phyloP scores from a whole-genome alignment of 2,329 filamentous ascomycete genomes.

The Colletotrichum magnum region DNA sequence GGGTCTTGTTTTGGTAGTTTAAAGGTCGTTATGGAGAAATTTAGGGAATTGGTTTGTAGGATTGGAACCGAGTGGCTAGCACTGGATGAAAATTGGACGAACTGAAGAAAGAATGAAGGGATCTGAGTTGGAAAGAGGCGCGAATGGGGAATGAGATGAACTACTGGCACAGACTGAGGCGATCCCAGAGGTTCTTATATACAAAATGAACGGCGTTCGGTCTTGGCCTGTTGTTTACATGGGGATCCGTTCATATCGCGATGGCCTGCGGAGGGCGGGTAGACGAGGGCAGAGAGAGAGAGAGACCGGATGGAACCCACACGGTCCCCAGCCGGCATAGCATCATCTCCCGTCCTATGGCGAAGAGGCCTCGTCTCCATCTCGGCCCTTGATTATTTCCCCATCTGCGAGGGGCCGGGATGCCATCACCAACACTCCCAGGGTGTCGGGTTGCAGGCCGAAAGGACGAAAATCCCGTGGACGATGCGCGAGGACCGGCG shows the following conservation, averaged over 20 bases:
- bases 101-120: slow-evolving; percentile 20
- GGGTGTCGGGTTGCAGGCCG: background rate
- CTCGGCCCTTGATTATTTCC: slow-evolving; percentile 21
- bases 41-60: too few species aligned
- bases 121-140: background rate
- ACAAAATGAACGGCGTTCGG: background rate
- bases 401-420: slow-evolving; percentile 7
- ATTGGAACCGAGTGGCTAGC: slow-evolving; percentile 22
- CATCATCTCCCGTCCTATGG: background rate
- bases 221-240: background rate
- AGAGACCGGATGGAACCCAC: background rate
- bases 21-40: background rate
- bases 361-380: background rate
- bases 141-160: background rate
- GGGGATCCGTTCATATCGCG: background rate
- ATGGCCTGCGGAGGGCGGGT: background rate
- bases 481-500: too few species aligned
- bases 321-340: background rate
- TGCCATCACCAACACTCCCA: background rate
- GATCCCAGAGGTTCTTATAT: slow-evolving; percentile 24
- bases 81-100: slow-evolving; percentile 22
- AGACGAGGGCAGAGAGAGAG: background rate
- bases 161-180: background rate
- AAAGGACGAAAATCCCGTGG: slow-evolving; percentile 4
- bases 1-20: background rate